phyloP scores from a whole-genome alignment of 2,329 filamentous ascomycete species.

The Xylariomycetidae sp. region DNA sequence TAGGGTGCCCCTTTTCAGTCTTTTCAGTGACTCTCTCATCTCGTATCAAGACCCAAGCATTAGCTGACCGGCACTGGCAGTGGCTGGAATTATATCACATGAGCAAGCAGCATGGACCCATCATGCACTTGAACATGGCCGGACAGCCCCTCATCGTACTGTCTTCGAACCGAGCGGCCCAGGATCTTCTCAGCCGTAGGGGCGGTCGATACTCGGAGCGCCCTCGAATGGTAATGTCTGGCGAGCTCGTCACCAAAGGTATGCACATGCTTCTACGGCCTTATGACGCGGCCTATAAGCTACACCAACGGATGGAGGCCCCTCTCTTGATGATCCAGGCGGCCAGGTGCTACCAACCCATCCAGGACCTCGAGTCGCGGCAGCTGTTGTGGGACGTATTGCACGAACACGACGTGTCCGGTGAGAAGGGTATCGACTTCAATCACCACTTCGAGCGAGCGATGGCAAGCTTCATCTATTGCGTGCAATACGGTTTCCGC shows the following conservation, averaged over 20 bases:
- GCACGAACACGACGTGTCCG: slow-evolving; percentile 17
- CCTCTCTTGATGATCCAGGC: slow-evolving; percentile 26
- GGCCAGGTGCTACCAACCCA: slow-evolving; percentile 30
- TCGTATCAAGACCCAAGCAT: slow-evolving; percentile 16
- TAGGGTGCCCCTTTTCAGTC: too few relatives aligned
- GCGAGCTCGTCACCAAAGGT: slow-evolving; percentile 28
- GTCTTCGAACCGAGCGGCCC: slow-evolving; percentile 6
- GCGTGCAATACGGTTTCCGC: slow-evolving; percentile 31
- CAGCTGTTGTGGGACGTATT: slow-evolving; percentile 39
- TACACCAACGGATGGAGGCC: slow-evolving; percentile 34
- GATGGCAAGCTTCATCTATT: slow-evolving; percentile 32
- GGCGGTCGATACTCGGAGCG: slow-evolving; percentile 15
- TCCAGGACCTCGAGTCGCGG: slow-evolving; percentile 42
- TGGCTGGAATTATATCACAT: slow-evolving; percentile 12
- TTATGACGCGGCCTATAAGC: slow-evolving; percentile 33
- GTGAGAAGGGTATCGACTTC: slow-evolving; percentile 21
- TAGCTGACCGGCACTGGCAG: slow-evolving; percentile 14
- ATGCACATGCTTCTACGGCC: slow-evolving; percentile 21
- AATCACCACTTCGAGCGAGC: slow-evolving; percentile 29
- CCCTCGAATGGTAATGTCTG: slow-evolving; percentile 23
- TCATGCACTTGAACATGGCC: slow-evolving; percentile 12
- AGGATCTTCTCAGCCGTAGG: slow-evolving; percentile 9
- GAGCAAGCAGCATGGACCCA: slow-evolving; percentile 12
- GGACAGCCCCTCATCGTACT: slow-evolving; percentile 13
- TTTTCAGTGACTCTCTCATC: too few relatives aligned